Evolutionary conservation across 768 basidiomycete species (phyloP).

Genomic region (Lyophyllum decastes): DNA sequence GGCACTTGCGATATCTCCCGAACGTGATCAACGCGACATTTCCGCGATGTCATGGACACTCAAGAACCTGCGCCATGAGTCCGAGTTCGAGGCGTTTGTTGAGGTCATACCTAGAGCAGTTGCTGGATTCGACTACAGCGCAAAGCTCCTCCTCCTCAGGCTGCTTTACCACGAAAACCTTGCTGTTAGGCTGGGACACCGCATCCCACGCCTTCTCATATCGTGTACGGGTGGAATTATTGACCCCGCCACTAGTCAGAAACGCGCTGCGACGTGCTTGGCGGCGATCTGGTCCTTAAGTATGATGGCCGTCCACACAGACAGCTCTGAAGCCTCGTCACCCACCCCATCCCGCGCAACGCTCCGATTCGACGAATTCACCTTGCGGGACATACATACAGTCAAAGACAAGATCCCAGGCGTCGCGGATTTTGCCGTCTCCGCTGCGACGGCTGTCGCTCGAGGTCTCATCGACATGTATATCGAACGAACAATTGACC

Average conservation of each 20-base stretch:
- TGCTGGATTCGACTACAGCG: slow-evolving; percentile 38
- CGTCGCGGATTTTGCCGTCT: slow-evolving; percentile 27
- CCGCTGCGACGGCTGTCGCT: slow-evolving; percentile 31
- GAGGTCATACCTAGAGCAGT: slow-evolving; percentile 36
- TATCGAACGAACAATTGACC: slow-evolving; percentile 21
- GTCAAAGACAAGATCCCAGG: slow-evolving; percentile 23
- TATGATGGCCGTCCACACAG: slow-evolving; percentile 38
- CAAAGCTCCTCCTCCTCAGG: slow-evolving; percentile 34
- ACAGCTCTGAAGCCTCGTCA: slow-evolving; percentile 8
- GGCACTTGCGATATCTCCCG: slow-evolving; percentile 32
- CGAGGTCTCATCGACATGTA: slow-evolving; percentile 35
- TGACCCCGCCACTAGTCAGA: slow-evolving; percentile 24
- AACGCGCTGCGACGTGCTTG: slow-evolving; percentile 34
- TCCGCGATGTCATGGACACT: slow-evolving; percentile 41
- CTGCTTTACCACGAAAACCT: slow-evolving; percentile 32
- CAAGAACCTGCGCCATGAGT: slow-evolving; percentile 32
- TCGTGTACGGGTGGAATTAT: slow-evolving; percentile 29
- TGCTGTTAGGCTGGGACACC: slow-evolving; percentile 30
- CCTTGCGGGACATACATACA: slow-evolving; percentile 26
- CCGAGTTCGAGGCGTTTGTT: slow-evolving; percentile 36
- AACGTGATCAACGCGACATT: slow-evolving; percentile 40
- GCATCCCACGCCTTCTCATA: slow-evolving; percentile 35
- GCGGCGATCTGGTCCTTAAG: slow-evolving; percentile 42
- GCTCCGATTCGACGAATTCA: slow-evolving; percentile 35
- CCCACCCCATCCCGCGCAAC: slow-evolving; percentile 17